Conservation (phyloP, 2,329 filamentous ascomycete species). For the Neocucurbitaria cava region DNA sequence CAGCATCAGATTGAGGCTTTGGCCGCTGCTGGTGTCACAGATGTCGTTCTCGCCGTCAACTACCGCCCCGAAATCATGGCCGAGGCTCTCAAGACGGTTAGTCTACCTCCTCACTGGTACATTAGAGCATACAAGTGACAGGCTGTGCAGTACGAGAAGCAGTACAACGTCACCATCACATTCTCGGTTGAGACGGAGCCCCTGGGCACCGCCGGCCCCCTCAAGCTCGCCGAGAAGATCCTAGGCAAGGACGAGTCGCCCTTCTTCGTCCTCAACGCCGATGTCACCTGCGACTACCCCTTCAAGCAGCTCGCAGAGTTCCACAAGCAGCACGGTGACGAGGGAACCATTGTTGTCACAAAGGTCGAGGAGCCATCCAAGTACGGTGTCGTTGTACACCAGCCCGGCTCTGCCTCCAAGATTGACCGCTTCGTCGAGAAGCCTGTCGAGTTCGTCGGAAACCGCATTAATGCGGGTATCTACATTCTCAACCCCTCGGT, state of each 20-base stretch:
- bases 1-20: constrained; percentile 96
- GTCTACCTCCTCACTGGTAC: constrained; percentile 29
- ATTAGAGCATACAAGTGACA: constrained; percentile 17
- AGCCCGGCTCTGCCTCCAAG: constrained; percentile 85
- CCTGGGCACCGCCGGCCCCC: constrained; percentile 89
- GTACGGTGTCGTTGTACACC: constrained; percentile 98
- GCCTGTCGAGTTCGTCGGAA: constrained; percentile 97
- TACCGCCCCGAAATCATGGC: constrained; percentile 99
- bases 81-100: constrained; percentile 84
- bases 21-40: constrained; percentile 90
- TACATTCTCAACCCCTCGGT: constrained; percentile 97
- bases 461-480: constrained; percentile 98
- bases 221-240: constrained; percentile 93
- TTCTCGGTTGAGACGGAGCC: constrained; percentile 98
- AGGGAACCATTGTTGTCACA: constrained; percentile 97
- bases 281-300: constrained; percentile 97
- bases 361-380: constrained; percentile 99
- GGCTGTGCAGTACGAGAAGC: constrained; percentile 74
- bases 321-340: constrained; percentile 90
- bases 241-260: constrained; percentile 91
- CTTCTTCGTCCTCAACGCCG: constrained; percentile 98
- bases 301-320: constrained; percentile 89
- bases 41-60: constrained; percentile 98
- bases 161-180: constrained; percentile 93
- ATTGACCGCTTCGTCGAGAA: constrained; percentile 99